Evolutionary conservation across 371 early-diverging fungal genomes (phyloP), one percentile per base, ranked within the genome.

Genomic region (Fennellomyces sp.): DNA sequence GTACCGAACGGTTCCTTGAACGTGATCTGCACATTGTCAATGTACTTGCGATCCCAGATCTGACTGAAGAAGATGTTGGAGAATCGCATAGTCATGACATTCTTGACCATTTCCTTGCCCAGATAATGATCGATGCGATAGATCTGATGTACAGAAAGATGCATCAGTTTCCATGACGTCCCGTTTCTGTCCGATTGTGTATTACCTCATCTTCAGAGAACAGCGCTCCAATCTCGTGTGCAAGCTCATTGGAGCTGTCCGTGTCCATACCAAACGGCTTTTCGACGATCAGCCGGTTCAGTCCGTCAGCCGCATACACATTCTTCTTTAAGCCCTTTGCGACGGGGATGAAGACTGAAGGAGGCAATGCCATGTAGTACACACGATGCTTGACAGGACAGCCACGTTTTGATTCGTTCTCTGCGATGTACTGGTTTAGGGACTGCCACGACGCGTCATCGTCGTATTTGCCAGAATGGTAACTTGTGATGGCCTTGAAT

Each of bases 101-200:
- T 97, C 78, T 98, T 98, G 61, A 98, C 97, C 99, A 98, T 98
- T 66, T 98, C 99, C 71, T 98, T 98, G 66, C 99, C 99, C 50
- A 98, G 90, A 66, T 98, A 98, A 72, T 98, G 99, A 72, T 98
- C 98, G 64, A 98, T 98, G 65, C 99, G 93, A 81, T 94, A 98
- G 47, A 95, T 91, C 91, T 94, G 69, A 31, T 45, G 25, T 47
- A 47, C 3, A 33, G 29, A 19, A 0, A 12, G 30, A 33, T 31
- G 31, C 5, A 39, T 39, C 45, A 45, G 45, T 45, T n/a, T n/a
- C 25, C 17, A 12, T 29, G 10, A 8, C 29, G 6, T 53, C 25
- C 19, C 36, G 31, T 5, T 35, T 53, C 2, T 31, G 6, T 33
- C 13, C 17, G 6, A 35, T 45, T 31, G 1, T 33, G 17, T 17